phyloP scores from a whole-genome alignment of 208 protist genomes.

The Trypanosoma boissoni region DNA sequence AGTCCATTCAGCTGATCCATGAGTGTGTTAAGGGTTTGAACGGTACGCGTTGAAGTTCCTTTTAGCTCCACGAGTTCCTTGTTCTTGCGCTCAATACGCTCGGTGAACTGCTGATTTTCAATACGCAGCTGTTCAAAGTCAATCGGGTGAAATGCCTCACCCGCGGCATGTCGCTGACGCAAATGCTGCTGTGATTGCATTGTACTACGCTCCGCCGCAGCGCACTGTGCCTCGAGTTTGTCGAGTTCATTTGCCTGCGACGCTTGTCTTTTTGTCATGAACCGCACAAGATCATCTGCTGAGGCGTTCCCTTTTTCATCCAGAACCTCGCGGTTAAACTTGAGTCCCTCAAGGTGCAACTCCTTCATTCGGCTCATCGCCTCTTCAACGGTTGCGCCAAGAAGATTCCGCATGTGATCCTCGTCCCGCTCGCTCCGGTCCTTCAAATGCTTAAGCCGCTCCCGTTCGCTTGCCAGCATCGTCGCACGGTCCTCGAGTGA shows the following conservation, averaged over 20 bases:
- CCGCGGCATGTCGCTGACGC: constrained; percentile 86
- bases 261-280: constrained; percentile 65
- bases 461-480: constrained; percentile 53
- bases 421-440: constrained; percentile 41
- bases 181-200: constrained; percentile 81
- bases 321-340: constrained; percentile 78
- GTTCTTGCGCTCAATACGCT: constrained; percentile 94
- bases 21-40: constrained; percentile 90
- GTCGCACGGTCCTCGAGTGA: constrained; percentile 67
- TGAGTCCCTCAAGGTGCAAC: constrained; percentile 64
- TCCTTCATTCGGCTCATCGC: constrained; percentile 56
- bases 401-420: constrained; percentile 56
- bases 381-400: constrained; percentile 79
- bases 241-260: constrained; percentile 78
- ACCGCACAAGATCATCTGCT: constrained; percentile 85
- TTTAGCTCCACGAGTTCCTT: constrained; percentile 93
- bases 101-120: constrained; percentile 95
- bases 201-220: constrained; percentile 72
- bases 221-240: constrained; percentile 86
- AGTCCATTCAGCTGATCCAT: constrained; percentile 87
- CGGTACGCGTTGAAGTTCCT: constrained; percentile 91
- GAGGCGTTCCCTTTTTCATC: constrained; percentile 28
- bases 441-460: constrained; percentile 45
- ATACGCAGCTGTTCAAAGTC: constrained; percentile 96
- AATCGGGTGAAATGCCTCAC: constrained; percentile 91